phyloP scores from a whole-genome alignment of 2,329 filamentous ascomycete species.

The Apiospora malaysiana region DNA sequence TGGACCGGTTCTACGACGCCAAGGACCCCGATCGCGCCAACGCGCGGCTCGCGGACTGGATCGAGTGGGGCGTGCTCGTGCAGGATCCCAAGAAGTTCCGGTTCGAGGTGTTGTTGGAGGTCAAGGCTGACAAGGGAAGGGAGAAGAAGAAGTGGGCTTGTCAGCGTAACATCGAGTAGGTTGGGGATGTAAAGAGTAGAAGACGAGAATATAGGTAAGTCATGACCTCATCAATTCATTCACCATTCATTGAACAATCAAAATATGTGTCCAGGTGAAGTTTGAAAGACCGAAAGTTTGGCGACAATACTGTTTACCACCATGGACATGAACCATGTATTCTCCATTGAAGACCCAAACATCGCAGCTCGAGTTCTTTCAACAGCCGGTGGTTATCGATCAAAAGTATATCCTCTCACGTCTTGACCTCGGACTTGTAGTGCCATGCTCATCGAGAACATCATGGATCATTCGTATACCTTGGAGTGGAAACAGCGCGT shows the following conservation, averaged over 20 bases:
- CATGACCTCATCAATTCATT: too few relatives aligned
- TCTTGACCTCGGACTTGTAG: not conserved
- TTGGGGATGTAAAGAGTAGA: not conserved
- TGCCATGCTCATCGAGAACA: not conserved
- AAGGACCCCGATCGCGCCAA: not conserved
- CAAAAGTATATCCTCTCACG: not conserved
- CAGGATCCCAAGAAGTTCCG: not conserved
- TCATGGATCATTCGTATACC: not conserved
- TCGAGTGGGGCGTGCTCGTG: not conserved
- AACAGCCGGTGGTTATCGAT: fast-evolving
- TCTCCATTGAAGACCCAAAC: too few relatives aligned
- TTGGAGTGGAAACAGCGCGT: not conserved
- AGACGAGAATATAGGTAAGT: not conserved
- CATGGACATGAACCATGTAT: too few relatives aligned
- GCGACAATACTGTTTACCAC: too few relatives aligned
- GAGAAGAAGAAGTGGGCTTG: not conserved
- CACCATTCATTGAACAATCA: too few relatives aligned
- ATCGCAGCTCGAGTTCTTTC: not conserved
- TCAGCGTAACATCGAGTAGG: too few relatives aligned
- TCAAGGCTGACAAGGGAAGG: not conserved
- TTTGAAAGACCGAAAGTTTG: too few relatives aligned
- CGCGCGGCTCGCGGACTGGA: not conserved
- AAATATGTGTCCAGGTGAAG: too few relatives aligned
- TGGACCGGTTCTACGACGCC: not conserved
- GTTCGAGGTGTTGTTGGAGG: not conserved